Base-by-base conservation (phyloP, 2,329 filamentous ascomycete species). In the Phyllosticta citribraziliensis region DNA sequence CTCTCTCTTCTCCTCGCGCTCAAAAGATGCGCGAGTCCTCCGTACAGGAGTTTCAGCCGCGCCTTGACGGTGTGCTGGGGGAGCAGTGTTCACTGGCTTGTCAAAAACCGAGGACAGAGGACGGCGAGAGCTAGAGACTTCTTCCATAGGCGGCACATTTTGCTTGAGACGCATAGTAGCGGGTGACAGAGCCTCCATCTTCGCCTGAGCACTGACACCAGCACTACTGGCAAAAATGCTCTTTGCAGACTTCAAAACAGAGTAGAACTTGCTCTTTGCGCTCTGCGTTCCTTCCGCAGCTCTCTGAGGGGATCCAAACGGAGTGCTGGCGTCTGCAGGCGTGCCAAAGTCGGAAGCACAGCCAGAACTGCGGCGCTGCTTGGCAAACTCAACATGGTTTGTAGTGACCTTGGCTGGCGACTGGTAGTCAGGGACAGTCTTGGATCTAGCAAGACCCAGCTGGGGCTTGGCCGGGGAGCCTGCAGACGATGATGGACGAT, bases 191-290 rank as follows among this genome's bases (percentile, higher is more conserved):
- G 77, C 77, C 64, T 86, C 83, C 63, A 84, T 70, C 66, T 82
- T 84, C 2, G 81, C 81, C 53, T 84, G 80, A 54, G 82, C 82
- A 64, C 82, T 83, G 12, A 80, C 73, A 53, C 80, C 78, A 62
- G 80, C 84, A 64, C 82, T 93, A 66, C 88, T 95, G 19, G 88
- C 90, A 64, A 97, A 87, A 56, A 97, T 83, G 14, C 88, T 89
- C 72, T 89, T 93, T 3, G 92, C 94, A 60, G 87, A 89, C 74
- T 91, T 92, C 67, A 97, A 79, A 63, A 96, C 91, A 10, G 92
- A 96, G 55, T 93, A 95, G 55, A 97, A 80, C 71, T 91, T 95
- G 69, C 89, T 90, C 76, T 96, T 97, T 27, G 94, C 91, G 73
- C 92, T 96, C 63, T 97, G 75, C 5, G 91, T 91, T 62, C 88